Evolutionary conservation across 768 basidiomycete genomes (phyloP), one percentile per base, ranked within the genome.

Genomic region (Myochromella boudieri): DNA sequence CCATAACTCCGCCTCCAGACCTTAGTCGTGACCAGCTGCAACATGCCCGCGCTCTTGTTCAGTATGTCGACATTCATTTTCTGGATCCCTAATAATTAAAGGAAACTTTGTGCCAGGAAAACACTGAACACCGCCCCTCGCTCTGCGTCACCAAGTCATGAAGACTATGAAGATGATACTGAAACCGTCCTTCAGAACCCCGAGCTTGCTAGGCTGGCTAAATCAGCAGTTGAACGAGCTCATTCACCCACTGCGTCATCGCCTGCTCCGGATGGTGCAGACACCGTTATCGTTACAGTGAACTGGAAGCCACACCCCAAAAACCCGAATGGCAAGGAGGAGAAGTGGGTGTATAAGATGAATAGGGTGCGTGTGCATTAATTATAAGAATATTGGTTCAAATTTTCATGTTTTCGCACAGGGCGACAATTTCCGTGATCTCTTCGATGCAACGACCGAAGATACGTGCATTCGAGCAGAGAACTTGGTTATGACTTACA

Each of bases 1-100:
- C 88, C 3, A 76, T 91, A 29, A 91, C 88, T 0, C 88, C 89
- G 2, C 88, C 88, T 4, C 89, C 88, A 0, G 71, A 69, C 27
- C 62, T 90, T 11, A 68, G 84, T 2, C 58, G 64, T 8, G 68
- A 78, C 24, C 75, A 81, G 45, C 67, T 84, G 1, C 72, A 78
- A 54, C 72, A 72, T 44, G 82, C 85, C 11, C 76, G 75, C 31
- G 68, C 76, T 27, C 63, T 87, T 14, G 77, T 89, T 39, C 74
- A 81, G 89, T 89, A 57, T 44, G 70, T 51, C 27, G 8, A 15
- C 24, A 40, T 37, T 20, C 12, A 11, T 33, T n/a, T n/a, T n/a
- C n/a, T n/a, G n/a, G n/a, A n/a, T n/a, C n/a, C n/a, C n/a, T n/a
- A n/a, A n/a, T n/a, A n/a, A n/a, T n/a, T n/a, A n/a, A n/a, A n/a